Percentiles rank a stretch among this genome's conserved stretches.
These are phyloP conservation scores for Lagenaria siceraria DNA, from an alignment of 306 rosid genomes.

Conservation along the genomic window DNA sequence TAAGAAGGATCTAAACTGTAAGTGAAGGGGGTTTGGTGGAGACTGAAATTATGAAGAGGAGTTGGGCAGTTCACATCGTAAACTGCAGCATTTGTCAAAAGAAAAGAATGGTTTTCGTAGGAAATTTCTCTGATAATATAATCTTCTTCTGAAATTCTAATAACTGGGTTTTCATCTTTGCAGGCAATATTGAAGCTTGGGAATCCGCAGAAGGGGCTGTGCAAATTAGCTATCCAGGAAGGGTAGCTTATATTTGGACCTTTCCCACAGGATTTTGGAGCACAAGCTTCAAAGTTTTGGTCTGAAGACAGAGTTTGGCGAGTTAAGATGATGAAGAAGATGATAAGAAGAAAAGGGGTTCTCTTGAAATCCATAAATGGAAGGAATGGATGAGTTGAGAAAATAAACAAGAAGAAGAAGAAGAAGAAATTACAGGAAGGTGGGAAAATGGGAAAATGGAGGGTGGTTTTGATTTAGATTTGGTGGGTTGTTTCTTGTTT, in stretches of 20 bases:
- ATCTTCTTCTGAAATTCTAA: constrained; percentile 30
- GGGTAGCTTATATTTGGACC: constrained; percentile 50
- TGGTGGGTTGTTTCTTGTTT: too few relatives aligned
- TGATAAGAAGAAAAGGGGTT: background rate
- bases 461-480: too few relatives aligned
- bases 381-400: background rate
- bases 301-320: constrained; percentile 12
- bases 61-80: constrained; percentile 31
- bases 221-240: constrained; percentile 38
- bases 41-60: constrained; percentile 34
- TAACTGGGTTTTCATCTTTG: constrained; percentile 27
- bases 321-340: constrained; percentile 17
- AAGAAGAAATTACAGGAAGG: too few relatives aligned
- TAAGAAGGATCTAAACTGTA: constrained; percentile 14
- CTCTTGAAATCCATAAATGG: background rate
- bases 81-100: constrained; percentile 18
- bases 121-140: constrained; percentile 33
- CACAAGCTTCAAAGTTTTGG: constrained; percentile 32
- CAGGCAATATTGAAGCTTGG: constrained; percentile 41
- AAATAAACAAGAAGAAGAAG: too few relatives aligned
- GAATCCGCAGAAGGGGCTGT: constrained; percentile 36
- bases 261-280: constrained; percentile 37
- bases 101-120: constrained; percentile 32
- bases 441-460: background rate
- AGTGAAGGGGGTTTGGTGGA: constrained; percentile 33